Evolutionary conservation across 192 early-diverging fungal species (phyloP).

Genomic region (Rhizoclosmatium globosum): DNA sequence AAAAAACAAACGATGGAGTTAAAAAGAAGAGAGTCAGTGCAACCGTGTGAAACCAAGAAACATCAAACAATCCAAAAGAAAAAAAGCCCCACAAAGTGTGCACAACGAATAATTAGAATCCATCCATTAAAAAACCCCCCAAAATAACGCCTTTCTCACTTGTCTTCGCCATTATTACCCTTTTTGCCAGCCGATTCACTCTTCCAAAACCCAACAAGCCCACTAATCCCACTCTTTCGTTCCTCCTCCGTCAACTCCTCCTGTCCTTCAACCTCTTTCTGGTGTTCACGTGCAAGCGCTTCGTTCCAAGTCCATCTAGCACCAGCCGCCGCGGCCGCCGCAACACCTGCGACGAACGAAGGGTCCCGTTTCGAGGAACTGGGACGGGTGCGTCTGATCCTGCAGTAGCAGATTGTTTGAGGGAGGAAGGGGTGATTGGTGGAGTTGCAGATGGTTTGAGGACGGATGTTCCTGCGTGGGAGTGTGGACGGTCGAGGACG

Average conservation of each 20-base stretch:
- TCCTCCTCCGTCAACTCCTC: neutral
- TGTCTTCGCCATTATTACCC: neutral
- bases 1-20: too few relatives aligned
- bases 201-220: constrained; percentile 26
- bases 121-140: too few relatives aligned
- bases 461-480: neutral
- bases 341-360: constrained; percentile 18
- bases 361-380: constrained; percentile 10
- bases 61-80: too few relatives aligned
- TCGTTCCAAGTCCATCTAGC: constrained; percentile 34
- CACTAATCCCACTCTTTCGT: constrained; percentile 2
- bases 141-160: too few relatives aligned
- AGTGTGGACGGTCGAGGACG: neutral
- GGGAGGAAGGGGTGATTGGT: neutral
- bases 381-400: neutral
- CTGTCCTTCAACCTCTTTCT: constrained; percentile 16
- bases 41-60: too few relatives aligned
- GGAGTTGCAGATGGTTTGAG: neutral
- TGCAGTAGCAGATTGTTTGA: neutral
- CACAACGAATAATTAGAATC: too few relatives aligned
- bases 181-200: neutral
- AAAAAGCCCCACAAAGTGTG: too few relatives aligned
- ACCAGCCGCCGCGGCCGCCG: constrained; percentile 24
- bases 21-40: too few relatives aligned
- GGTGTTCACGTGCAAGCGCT: constrained; percentile 22